Base-by-base conservation (phyloP, 2,329 filamentous ascomycete genomes). In the Calonectria naviculata region DNA sequence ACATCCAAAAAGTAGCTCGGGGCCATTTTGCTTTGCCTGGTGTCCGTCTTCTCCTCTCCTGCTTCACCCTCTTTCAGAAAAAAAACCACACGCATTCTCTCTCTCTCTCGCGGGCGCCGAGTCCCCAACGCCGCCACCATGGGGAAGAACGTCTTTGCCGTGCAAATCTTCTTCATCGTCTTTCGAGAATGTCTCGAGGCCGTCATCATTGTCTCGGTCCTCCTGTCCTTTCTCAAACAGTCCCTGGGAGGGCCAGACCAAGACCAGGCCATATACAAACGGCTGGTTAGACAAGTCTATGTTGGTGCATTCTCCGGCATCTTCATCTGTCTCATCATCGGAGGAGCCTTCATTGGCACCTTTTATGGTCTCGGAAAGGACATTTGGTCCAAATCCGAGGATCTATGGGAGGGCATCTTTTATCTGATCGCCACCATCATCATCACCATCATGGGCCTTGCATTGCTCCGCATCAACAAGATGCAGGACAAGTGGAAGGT, bases 81-180 rank as follows among this genome's bases (percentile, higher is more conserved):
- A 41, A 17, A 19, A 17, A n/a, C n/a, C n/a, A n/a, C n/a, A n/a
- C n/a, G n/a, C 28, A 10, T 29, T 19, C n/a, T 24, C 29, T 24
- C 34, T 19, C 46, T 36, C 49, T n/a, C 9, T 12, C 26, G 6
- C n/a, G 26, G 29, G 12, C 19, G 15, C 34, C 1, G 4, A 1
- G 21, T n/a, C 36, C 12, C 47, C 15, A n/a, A 38, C 29, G 24
- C 9, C 21, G 24, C n/a, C 64, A 79, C 67, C 68, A 90, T 88
- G 83, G 91, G 91, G 82, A 87, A 88, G 70, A 89, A 92, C 80
- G 90, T 94, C 68, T 94, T 94, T 80, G 89, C 92, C 71, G 90
- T 94, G 13, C 92, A 92, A 73, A 89, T 96, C 54, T 97, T 96
- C 85, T 95, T 97, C 85, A 93, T 97, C 81, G 91, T 93, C 83